Evolutionary conservation across 129 eudicot genomes (phyloP).

Genomic region (Kitagawia praeruptora): DNA sequence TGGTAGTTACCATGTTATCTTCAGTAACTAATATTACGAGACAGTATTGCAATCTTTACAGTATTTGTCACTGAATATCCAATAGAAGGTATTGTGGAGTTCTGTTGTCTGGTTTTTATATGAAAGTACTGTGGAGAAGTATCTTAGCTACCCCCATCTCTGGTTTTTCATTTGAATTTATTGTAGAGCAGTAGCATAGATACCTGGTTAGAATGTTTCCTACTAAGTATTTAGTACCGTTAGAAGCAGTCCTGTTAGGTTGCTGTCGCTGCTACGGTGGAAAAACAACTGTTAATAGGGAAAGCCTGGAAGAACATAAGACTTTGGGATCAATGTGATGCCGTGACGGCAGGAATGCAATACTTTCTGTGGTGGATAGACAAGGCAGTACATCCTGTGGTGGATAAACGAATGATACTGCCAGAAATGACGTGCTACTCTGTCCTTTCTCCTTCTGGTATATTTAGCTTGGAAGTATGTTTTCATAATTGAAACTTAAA

Average conservation of each 20-base stretch:
- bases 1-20: not conserved
- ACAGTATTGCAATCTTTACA: not conserved
- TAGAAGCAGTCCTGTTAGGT: no score
- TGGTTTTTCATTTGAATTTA: not conserved
- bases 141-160: not conserved
- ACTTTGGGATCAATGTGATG: not conserved
- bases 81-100: not conserved
- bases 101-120: not conserved
- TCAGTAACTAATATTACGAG: not conserved
- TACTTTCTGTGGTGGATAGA: not conserved
- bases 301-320: no score
- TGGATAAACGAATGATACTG: not conserved
- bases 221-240: not conserved
- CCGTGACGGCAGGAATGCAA: not conserved
- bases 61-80: not conserved
- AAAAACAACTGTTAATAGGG: not conserved
- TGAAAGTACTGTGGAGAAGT: not conserved
- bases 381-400: not conserved
- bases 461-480: conserved; percentile 62
- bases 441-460: not conserved
- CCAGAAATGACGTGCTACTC: not conserved
- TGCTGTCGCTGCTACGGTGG: no score
- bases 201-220: not conserved
- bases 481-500: conserved; percentile 34
- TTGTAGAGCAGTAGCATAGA: not conserved